These are phyloP conservation scores for Tolypocladium pustulatum DNA, from an alignment of 2,329 filamentous ascomycete genomes.

Conservation along the genomic window DNA sequence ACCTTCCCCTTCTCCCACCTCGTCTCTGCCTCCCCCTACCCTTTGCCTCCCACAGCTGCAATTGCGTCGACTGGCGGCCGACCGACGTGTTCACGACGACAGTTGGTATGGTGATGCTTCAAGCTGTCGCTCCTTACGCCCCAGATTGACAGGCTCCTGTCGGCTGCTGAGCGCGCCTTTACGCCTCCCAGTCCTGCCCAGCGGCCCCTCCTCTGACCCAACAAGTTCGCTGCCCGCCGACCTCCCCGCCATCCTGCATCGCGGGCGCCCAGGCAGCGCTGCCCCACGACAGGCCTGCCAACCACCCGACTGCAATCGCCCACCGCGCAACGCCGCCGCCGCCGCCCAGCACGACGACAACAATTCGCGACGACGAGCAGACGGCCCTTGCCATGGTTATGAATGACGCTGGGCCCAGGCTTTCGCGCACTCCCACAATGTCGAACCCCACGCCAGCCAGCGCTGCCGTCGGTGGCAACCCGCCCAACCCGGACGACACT, in stretches of 20 bases:
- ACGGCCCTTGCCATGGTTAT: slow-evolving; percentile 24
- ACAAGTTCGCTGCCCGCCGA: slow-evolving; percentile 2
- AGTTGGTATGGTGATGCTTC: slow-evolving; percentile 18
- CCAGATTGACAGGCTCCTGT: slow-evolving; percentile 17
- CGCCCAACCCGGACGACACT: slow-evolving; percentile 25
- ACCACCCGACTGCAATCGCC: not conserved
- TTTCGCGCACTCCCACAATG: slow-evolving; percentile 25
- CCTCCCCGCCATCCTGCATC: slow-evolving; percentile 1
- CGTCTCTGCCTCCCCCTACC: slow-evolving; percentile 6
- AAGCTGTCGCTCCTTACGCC: slow-evolving; percentile 8
- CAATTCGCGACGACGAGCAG: slow-evolving; percentile 1
- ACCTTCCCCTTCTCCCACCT: slow-evolving; percentile 10
- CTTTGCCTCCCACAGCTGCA: slow-evolving; percentile 9
- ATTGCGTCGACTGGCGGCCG: slow-evolving; percentile 12
- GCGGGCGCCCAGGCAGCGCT: not conserved
- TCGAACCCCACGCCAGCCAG: slow-evolving; percentile 21
- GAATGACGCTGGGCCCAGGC: slow-evolving; percentile 26
- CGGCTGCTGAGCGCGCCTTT: slow-evolving; percentile 14
- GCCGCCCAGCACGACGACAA: not conserved
- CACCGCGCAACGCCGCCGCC: not conserved
- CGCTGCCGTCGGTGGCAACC: slow-evolving; percentile 16
- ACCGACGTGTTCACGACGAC: slow-evolving; percentile 13
- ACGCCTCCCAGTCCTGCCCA: slow-evolving; percentile 7
- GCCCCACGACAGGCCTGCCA: not conserved
- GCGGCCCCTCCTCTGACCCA: slow-evolving; percentile 9